phyloP scores from a whole-genome alignment of 805 yeast genomes.

The Metschnikowia drakensbergensis region DNA sequence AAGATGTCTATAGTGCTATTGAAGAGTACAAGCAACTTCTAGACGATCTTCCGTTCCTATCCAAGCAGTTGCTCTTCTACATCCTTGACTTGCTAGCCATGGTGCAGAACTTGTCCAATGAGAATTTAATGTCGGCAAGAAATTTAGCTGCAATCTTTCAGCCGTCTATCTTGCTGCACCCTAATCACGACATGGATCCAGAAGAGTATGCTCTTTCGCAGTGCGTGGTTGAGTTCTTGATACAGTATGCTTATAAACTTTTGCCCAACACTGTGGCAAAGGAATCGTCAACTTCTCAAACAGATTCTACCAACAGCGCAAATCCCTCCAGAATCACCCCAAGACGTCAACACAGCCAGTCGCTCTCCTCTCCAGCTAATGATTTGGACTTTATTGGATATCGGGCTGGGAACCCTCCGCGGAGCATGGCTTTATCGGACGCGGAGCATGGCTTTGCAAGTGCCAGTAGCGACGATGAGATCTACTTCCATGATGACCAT shows the following conservation, averaged over 20 bases:
- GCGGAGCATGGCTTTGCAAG: conserved; percentile 16
- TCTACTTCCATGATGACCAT: conserved; percentile 2
- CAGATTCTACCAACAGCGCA: conserved; percentile 3
- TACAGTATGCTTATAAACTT: conserved; percentile 77
- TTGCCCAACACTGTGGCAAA: conserved; percentile 47
- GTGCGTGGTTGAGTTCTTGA: conserved; percentile 80
- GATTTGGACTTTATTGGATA: conserved; percentile 38
- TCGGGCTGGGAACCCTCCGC: conserved; percentile 19
- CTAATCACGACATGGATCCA: conserved; percentile 88
- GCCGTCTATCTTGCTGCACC: conserved; percentile 92
- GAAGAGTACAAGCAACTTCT: conserved; percentile 68
- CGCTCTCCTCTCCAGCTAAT: conserved; percentile 27
- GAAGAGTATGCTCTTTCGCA: conserved; percentile 87
- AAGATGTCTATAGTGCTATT: conserved; percentile 65
- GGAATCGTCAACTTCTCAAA: conserved; percentile 11
- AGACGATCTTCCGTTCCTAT: conserved; percentile 65
- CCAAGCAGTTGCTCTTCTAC: conserved; percentile 80
- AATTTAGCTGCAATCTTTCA: conserved; percentile 95
- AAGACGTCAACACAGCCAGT: conserved; percentile 32
- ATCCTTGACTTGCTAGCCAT: conserved; percentile 80
- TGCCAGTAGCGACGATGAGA: conserved; percentile 19
- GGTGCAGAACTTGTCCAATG: conserved; percentile 72
- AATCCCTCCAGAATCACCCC: conserved; percentile 6
- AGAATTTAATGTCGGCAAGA: conserved; percentile 86
- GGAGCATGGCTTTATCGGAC: conserved; percentile 15